Evolutionary conservation across 2,329 filamentous ascomycete species (phyloP), one percentile per base, ranked within the genome.

Genomic region (Aspergillus bombycis): DNA sequence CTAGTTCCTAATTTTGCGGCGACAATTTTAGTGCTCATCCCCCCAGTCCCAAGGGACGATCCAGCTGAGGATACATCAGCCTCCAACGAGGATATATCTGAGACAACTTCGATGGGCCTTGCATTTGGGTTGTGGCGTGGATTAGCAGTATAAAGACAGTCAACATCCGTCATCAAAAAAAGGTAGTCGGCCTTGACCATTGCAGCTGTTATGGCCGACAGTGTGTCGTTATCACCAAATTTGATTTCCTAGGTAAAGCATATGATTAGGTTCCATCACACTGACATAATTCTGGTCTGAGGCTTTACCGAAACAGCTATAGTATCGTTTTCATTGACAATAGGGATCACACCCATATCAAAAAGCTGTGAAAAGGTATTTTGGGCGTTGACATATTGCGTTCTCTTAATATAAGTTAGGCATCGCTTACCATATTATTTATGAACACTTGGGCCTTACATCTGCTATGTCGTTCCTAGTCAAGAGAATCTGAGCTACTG

Each of bases 291-390:
- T 26, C 6, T 23, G n/a, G 46, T 16, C n/a, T 55, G 30, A 46
- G 21, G 53, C 65, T 79, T 34, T 79, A 84, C 82, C 52, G 94
- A 92, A 68, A 99, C 95, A 28, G 94, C 93, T 60, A 99, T 82
- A 3, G 95, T 99, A 78, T 99, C 95, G 78, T 99, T 99, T 80
- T 99, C 95, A 74, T 99, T 99, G 67, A 99, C 95, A 72, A 99
- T 97, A 11, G 95, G 95, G 67, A 99, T 96, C 30, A 98, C 94
- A 2, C 94, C 94, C 90, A 97, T 95, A 72, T 94, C 89, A 21
- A 99, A 82, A 54, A 98, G 85, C 78, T 97, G 93, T 58, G 88
- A 86, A 76, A 99, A 92, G 0, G 95, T 98, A 75, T 97, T 97
- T 79, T 97, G 93, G 0, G 95, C 95, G 81, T 99, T 99, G 67